Conservation (phyloP, 768 basidiomycete species). For the Boletus edulis region DNA sequence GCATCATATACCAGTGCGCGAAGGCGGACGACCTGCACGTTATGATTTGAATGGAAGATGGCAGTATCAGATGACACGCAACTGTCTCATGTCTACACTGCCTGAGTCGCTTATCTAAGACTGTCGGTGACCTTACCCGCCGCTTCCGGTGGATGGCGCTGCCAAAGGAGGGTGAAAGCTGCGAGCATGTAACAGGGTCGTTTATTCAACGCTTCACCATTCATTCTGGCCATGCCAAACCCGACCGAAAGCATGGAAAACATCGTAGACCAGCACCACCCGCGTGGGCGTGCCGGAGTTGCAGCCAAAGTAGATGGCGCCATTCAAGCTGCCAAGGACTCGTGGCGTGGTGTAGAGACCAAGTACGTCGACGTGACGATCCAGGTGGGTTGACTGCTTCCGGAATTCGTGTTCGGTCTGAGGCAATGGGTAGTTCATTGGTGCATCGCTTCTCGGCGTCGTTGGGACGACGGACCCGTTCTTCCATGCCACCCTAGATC, state of each 20-base stretch:
- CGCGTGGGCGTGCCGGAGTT: not conserved
- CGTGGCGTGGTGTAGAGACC: conserved; percentile 33
- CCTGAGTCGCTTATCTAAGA: conserved; percentile 1
- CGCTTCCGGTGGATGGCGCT: no score
- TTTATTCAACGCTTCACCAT: not conserved
- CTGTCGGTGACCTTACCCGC: no score
- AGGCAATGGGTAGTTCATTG: conserved; percentile 56
- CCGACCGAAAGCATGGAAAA: conserved; percentile 12
- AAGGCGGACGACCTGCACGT: not conserved
- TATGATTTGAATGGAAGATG: no score
- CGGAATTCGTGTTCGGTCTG: not conserved
- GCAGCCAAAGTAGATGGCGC: conserved; percentile 26
- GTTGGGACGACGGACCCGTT: conserved; percentile 66
- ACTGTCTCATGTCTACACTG: not conserved
- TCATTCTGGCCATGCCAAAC: conserved; percentile 6
- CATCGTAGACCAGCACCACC: conserved; percentile 10
- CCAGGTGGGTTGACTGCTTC: conserved; percentile 38
- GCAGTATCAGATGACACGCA: not conserved
- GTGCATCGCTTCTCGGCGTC: conserved; percentile 67
- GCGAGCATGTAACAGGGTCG: not conserved
- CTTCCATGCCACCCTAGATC: conserved; percentile 66
- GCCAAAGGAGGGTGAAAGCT: no score
- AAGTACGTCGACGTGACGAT: conserved; percentile 59
- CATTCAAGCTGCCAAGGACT: conserved; percentile 29
- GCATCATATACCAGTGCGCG: not conserved